A percentile compares a stretch with the other conserved stretches of the same genome.
Evolutionary conservation across 768 basidiomycete species (phyloP).

Genomic region (Albatrellus ellisii): DNA sequence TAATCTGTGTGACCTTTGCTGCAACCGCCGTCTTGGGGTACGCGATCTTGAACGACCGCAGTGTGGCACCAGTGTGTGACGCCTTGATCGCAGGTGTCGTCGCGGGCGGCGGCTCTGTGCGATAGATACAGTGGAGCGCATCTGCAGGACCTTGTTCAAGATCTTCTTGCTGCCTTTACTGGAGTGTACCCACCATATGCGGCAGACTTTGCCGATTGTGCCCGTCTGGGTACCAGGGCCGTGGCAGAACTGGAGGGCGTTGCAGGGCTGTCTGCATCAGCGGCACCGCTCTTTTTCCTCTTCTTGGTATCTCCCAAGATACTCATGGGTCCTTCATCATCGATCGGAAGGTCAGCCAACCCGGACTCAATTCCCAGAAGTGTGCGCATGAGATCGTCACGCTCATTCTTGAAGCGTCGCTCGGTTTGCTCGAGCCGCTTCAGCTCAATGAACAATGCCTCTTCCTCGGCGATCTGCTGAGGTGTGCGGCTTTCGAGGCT

Average conservation of each 20-base stretch:
- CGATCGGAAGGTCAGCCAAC: constrained; percentile 50
- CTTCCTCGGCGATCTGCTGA: constrained; percentile 89
- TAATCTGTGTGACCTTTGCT: constrained; percentile 63
- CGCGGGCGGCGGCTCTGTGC: constrained; percentile 41
- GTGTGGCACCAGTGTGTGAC: constrained; percentile 64
- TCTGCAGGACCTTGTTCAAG: constrained; percentile 32
- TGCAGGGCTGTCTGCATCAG: constrained; percentile 32
- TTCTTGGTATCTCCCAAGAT: constrained; percentile 32
- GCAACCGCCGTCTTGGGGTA: constrained; percentile 61
- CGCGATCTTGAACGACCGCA: constrained; percentile 82
- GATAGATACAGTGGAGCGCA: constrained; percentile 57
- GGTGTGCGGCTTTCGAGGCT: constrained; percentile 83
- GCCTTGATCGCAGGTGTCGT: constrained; percentile 52
- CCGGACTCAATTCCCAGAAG: constrained; percentile 84
- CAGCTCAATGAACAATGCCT: constrained; percentile 84
- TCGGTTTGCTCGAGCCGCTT: constrained; percentile 94
- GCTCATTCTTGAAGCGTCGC: constrained; percentile 72
- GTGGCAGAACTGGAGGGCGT: constrained; percentile 27
- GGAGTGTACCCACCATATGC: constrained; percentile 34
- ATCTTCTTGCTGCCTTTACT: too few species aligned
- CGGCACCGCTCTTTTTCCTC: constrained; percentile 36
- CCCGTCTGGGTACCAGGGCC: constrained; percentile 12
- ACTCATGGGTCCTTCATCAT: constrained; percentile 53
- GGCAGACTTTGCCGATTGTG: constrained; percentile 40
- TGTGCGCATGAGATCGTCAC: constrained; percentile 77